These are phyloP conservation scores for Gnetum montanum DNA, from an alignment of 75 land plant genomes.

Conservation along the genomic window DNA sequence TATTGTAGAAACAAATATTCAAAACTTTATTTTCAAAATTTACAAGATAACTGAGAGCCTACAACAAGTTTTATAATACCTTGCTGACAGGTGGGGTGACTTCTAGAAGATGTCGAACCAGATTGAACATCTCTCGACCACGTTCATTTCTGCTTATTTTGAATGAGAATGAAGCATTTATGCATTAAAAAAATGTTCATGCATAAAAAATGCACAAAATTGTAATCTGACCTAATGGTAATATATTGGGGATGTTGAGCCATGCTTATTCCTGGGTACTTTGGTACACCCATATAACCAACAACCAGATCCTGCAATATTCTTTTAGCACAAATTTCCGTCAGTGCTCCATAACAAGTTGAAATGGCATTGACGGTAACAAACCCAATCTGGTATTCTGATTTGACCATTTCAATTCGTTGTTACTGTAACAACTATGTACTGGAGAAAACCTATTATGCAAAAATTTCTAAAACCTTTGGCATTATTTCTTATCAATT, in stretches of 20 bases:
- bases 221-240: conserved; percentile 62
- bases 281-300: conserved; percentile 99
- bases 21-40: too few species aligned
- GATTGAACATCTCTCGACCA: conserved; percentile 87
- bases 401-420: not conserved
- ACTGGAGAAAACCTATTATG: too few species aligned
- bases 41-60: not conserved
- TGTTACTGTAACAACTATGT: too few species aligned
- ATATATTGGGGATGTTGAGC: conserved; percentile 93
- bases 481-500: too few species aligned
- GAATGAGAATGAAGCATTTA: not conserved
- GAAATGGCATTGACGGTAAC: not conserved
- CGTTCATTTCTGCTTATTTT: conserved; percentile 72
- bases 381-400: conserved; percentile 2
- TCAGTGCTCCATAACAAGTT: too few species aligned
- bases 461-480: too few species aligned
- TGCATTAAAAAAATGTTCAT: not conserved
- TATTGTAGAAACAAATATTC: not conserved
- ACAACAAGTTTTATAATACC: conserved; percentile 20
- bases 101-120: conserved; percentile 67
- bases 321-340: too few species aligned
- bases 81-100: conserved; percentile 68
- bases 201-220: not conserved
- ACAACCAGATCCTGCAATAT: conserved; percentile 88
- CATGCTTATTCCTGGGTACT: conserved; percentile 85